Conservation (phyloP, 768 basidiomycete species). For the Rhizopogon roseolus region DNA sequence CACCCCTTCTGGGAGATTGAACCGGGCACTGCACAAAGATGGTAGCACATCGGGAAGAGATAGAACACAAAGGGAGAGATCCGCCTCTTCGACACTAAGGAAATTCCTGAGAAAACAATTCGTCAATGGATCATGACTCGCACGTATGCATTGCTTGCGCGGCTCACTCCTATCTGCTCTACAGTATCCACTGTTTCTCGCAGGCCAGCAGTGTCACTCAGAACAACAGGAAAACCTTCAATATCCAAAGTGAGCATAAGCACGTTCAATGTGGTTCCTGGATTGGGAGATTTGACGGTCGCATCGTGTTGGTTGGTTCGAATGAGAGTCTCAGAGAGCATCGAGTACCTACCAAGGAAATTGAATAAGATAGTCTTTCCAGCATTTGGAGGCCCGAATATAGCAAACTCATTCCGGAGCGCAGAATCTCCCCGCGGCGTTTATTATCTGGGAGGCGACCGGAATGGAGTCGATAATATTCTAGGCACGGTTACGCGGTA, state of each 20-base stretch:
- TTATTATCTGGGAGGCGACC: conserved; percentile 59
- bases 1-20: conserved; percentile 40
- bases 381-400: conserved; percentile 91
- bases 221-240: conserved; percentile 76
- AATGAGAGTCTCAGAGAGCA: background rate
- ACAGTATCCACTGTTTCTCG: conserved; percentile 57
- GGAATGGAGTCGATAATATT: conserved; percentile 48
- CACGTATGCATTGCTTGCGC: conserved; percentile 64
- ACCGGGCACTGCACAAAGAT: conserved; percentile 1
- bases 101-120: background rate
- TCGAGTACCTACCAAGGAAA: conserved; percentile 54
- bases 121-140: background rate
- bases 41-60: conserved; percentile 50
- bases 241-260: conserved; percentile 84
- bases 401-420: conserved; percentile 80
- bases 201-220: conserved; percentile 86
- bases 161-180: conserved; percentile 77
- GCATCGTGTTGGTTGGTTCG: conserved; percentile 69
- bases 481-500: conserved; percentile 52
- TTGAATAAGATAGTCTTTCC: conserved; percentile 92
- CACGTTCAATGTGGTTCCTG: conserved; percentile 88
- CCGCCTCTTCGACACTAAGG: conserved; percentile 57
- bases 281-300: conserved; percentile 82
- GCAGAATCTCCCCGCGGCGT: conserved; percentile 77
- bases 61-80: conserved; percentile 77